phyloP scores from a whole-genome alignment of 495 filamentous ascomycete genomes.

The Penicillium cosmopolitanum region DNA sequence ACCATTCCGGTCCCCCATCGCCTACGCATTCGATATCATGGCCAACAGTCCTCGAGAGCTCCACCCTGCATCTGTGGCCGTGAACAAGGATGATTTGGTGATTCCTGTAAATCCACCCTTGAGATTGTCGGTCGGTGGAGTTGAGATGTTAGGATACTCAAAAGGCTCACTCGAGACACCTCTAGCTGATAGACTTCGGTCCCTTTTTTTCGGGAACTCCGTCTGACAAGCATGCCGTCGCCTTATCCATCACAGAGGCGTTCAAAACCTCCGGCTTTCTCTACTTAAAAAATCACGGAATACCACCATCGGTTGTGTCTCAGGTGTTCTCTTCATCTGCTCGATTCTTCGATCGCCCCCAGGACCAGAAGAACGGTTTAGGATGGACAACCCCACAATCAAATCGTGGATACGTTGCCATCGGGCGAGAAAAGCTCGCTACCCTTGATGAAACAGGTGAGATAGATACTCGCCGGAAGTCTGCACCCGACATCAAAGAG shows the following conservation, averaged over 20 bases:
- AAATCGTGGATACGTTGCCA: constrained; percentile 78
- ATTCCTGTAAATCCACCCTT: constrained; percentile 63
- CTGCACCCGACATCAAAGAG: constrained; percentile 79
- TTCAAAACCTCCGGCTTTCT: constrained; percentile 90
- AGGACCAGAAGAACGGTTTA: constrained; percentile 68
- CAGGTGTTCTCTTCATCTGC: constrained; percentile 72
- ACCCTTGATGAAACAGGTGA: constrained; percentile 58
- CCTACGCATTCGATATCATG: constrained; percentile 11
- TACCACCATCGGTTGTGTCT: constrained; percentile 61
- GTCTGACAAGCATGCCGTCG: constrained; percentile 65
- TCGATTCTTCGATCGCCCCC: constrained; percentile 74
- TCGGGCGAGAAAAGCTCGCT: constrained; percentile 78
- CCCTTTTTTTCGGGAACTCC: constrained; percentile 69
- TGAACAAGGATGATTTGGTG: constrained; percentile 66
- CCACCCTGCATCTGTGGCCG: constrained; percentile 49
- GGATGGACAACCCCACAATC: constrained; percentile 72
- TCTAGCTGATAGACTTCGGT: constrained; percentile 83
- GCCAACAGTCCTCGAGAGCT: constrained; percentile 17
- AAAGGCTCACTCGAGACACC: constrained; percentile 4
- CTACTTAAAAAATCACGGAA: constrained; percentile 79
- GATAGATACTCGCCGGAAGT: constrained; percentile 60
- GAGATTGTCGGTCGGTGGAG: neutral
- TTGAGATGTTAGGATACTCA: neutral
- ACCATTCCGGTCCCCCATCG: neutral
- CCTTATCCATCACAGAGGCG: constrained; percentile 71